Conservation (phyloP, 2,329 filamentous ascomycete genomes). For the Cladophialophora chaetospira region DNA sequence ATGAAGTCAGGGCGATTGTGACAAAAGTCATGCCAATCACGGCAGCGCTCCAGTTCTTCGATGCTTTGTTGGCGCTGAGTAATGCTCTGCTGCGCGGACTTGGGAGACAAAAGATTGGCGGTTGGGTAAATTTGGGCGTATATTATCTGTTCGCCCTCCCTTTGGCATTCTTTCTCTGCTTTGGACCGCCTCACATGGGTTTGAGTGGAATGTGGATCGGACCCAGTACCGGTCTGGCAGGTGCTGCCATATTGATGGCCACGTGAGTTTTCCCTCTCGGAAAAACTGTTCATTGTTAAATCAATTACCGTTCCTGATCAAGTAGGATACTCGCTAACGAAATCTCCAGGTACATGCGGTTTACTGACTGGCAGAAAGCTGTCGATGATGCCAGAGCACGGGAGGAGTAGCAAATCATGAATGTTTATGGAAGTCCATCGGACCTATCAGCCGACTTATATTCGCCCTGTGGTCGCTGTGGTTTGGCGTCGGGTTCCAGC, state of each 20-base stretch:
- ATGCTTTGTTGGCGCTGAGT: slow-evolving; percentile 69
- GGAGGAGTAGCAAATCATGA: slow-evolving; percentile 30
- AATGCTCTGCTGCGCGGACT: slow-evolving; percentile 77
- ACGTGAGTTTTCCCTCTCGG: no score
- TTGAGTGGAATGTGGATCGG: slow-evolving; percentile 74
- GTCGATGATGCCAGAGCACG: slow-evolving; percentile 51
- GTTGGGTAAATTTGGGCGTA: slow-evolving; percentile 73
- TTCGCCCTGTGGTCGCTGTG: no score
- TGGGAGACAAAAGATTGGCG: slow-evolving; percentile 77
- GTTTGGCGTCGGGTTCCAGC: no score
- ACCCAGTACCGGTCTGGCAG: slow-evolving; percentile 64
- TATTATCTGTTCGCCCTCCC: slow-evolving; percentile 80
- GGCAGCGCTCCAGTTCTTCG: slow-evolving; percentile 79
- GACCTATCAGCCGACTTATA: no score
- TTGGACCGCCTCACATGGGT: slow-evolving; percentile 67
- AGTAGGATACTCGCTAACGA: no score
- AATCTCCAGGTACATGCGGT: slow-evolving; percentile 57
- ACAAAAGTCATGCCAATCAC: slow-evolving; percentile 69
- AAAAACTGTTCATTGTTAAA: no score
- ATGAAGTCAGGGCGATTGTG: slow-evolving; percentile 63
- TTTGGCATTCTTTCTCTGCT: slow-evolving; percentile 69
- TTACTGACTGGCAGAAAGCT: slow-evolving; percentile 53
- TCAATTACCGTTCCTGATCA: no score
- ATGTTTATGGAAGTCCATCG: not conserved
- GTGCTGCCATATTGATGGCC: slow-evolving; percentile 80